These are phyloP conservation scores for Globisporangium paroecandrum DNA, from an alignment of 352 stramenopile genomes.

Conservation along the genomic window DNA sequence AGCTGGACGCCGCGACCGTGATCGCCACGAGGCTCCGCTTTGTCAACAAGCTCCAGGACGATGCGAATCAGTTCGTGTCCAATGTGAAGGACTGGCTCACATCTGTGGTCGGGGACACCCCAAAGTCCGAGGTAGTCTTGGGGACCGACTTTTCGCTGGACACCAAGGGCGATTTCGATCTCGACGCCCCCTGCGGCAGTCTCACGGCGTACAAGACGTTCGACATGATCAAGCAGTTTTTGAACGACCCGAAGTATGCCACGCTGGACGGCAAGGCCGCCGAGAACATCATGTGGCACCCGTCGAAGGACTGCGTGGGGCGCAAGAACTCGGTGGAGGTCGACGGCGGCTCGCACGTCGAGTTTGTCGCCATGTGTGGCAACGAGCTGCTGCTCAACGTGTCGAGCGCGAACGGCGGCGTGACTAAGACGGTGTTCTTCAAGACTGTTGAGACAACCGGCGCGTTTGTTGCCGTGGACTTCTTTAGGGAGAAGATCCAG, in stretches of 20 bases:
- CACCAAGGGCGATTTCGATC: slow-evolving; percentile 17
- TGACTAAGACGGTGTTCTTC: slow-evolving; percentile 26
- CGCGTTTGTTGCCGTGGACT: slow-evolving; percentile 22
- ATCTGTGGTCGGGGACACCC: background rate
- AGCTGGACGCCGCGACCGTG: background rate
- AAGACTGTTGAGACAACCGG: slow-evolving; percentile 24
- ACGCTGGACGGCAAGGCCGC: slow-evolving; percentile 15
- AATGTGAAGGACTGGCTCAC: slow-evolving; percentile 11
- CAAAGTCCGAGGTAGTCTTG: slow-evolving; percentile 12
- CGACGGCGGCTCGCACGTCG: slow-evolving; percentile 27
- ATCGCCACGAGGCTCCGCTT: slow-evolving; percentile 10
- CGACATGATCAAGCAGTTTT: slow-evolving; percentile 18
- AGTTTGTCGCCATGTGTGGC: slow-evolving; percentile 24
- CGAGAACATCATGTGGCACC: slow-evolving; percentile 24
- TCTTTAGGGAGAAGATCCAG: slow-evolving; percentile 18
- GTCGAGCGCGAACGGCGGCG: slow-evolving; percentile 15
- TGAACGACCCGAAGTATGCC: slow-evolving; percentile 21
- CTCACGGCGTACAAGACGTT: slow-evolving; percentile 27
- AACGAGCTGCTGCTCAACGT: slow-evolving; percentile 20
- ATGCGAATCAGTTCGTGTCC: slow-evolving; percentile 11
- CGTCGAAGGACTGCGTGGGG: slow-evolving; percentile 20
- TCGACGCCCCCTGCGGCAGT: slow-evolving; percentile 16
- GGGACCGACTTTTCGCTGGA: slow-evolving; percentile 22
- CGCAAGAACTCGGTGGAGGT: slow-evolving; percentile 25
- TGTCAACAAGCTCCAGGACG: slow-evolving; percentile 10